Evolutionary conservation across 495 filamentous ascomycete genomes (phyloP).

Genomic region (Podospora australis): DNA sequence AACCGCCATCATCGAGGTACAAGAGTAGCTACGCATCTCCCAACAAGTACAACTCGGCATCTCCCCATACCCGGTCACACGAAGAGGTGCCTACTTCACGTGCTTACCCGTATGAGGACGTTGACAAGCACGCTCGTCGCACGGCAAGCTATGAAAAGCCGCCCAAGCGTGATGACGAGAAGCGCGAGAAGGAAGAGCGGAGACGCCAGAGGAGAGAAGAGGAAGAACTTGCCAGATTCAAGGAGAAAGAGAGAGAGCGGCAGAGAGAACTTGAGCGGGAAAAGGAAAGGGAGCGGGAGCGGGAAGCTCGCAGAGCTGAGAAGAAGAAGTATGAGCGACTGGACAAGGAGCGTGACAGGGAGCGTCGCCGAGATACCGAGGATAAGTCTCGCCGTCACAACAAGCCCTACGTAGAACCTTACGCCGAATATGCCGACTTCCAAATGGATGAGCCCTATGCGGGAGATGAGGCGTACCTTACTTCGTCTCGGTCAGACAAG

Average conservation of each 20-base stretch:
- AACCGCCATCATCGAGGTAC: constrained; percentile 24
- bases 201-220: constrained; percentile 30
- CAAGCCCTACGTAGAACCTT: constrained; percentile 20
- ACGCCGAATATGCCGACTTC: background rate
- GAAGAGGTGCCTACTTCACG: constrained; percentile 31
- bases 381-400: constrained; percentile 29
- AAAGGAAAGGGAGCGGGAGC: constrained; percentile 21
- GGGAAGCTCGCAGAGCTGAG: constrained; percentile 17
- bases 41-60: constrained; percentile 28
- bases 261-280: constrained; percentile 7
- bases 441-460: constrained; percentile 26
- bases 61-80: constrained; percentile 33
- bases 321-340: constrained; percentile 11
- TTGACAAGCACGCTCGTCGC: constrained; percentile 30
- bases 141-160: constrained; percentile 42
- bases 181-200: constrained; percentile 25
- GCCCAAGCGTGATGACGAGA: constrained; percentile 31
- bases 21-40: constrained; percentile 25
- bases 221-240: constrained; percentile 19
- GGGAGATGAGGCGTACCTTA: constrained; percentile 28
- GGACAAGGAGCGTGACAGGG: constrained; percentile 27
- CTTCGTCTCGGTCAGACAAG: constrained; percentile 30
- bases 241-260: constrained; percentile 14
- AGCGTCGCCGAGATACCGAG: constrained; percentile 25
- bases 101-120: constrained; percentile 25